Percentiles rank a stretch among this genome's conserved stretches.
Conservation (phyloP, 306 rosid genomes). For the Trifolium repens region DNA sequence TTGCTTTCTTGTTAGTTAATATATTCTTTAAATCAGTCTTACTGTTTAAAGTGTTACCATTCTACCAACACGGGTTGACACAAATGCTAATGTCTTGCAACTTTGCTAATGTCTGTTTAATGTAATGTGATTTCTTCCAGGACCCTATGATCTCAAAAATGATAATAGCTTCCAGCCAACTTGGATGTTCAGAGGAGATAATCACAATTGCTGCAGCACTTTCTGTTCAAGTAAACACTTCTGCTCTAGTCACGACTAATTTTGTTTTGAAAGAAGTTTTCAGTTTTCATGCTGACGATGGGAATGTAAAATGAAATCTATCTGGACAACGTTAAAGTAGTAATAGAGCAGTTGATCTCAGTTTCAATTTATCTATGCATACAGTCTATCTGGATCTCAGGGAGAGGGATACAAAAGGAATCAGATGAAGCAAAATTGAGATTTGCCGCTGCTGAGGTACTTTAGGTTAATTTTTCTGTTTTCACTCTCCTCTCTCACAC, state of each 20-base stretch:
- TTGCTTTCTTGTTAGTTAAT: conserved; percentile 8
- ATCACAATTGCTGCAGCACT: conserved; percentile 87
- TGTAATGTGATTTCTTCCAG: conserved; percentile 48
- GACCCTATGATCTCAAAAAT: conserved; percentile 96
- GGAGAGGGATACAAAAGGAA: conserved; percentile 86
- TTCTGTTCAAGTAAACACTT: conserved; percentile 77
- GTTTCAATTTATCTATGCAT: conserved; percentile 43
- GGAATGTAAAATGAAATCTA: conserved; percentile 27
- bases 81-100: conserved; percentile 17
- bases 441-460: conserved; percentile 94
- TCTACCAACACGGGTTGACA: background rate
- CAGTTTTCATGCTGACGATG: conserved; percentile 24
- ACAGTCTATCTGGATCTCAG: conserved; percentile 90
- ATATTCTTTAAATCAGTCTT: conserved; percentile 3
- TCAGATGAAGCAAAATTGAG: conserved; percentile 92
- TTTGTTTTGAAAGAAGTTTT: conserved; percentile 2
- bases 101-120: conserved; percentile 11
- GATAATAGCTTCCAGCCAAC: conserved; percentile 79
- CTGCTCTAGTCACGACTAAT: conserved; percentile 9
- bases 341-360: conserved; percentile 38
- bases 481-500: conserved; percentile 1
- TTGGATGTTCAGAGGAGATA: conserved; percentile 95
- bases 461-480: conserved; percentile 23
- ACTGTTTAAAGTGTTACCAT: background rate
- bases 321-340: conserved; percentile 3